Conservation (phyloP, 345 rosid species). For the Gossypium raimondii region DNA sequence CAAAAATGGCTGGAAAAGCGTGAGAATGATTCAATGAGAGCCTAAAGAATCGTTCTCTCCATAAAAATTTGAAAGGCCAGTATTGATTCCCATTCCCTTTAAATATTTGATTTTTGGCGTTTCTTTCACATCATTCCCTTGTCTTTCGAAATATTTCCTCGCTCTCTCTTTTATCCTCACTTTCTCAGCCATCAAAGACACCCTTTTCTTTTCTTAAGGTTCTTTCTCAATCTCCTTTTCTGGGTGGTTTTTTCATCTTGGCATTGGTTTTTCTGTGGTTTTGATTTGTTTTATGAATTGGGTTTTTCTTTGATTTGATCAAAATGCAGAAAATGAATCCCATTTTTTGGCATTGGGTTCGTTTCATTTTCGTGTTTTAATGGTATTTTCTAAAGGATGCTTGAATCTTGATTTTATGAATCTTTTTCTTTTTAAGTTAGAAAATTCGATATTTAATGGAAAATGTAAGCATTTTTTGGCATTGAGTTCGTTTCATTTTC, state of each 20-base stretch:
- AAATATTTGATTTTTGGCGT: not conserved
- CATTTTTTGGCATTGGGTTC: not conserved
- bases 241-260: not conserved
- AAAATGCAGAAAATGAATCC: not conserved
- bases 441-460: too few relatives aligned
- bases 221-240: not conserved
- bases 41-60: slow-evolving; percentile 23
- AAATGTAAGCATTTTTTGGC: not conserved
- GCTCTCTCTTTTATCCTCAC: not conserved
- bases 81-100: not conserved
- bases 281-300: not conserved
- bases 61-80: slow-evolving; percentile 23
- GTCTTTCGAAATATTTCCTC: not conserved
- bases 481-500: not conserved
- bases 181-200: slow-evolving; percentile 6
- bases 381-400: too few relatives aligned
- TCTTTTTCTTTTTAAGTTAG: too few relatives aligned
- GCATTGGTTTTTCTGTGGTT: not conserved
- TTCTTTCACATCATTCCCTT: not conserved
- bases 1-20: slow-evolving; percentile 17
- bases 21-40: not conserved
- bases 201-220: slow-evolving; percentile 11
- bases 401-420: too few relatives aligned
- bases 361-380: not conserved
- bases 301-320: not conserved